A percentile compares a stretch with the other conserved stretches of the same genome.
Evolutionary conservation across 225 moss, liverwort and hornwort species (phyloP).

Genomic region (Pseudisothecium myosuroides): DNA sequence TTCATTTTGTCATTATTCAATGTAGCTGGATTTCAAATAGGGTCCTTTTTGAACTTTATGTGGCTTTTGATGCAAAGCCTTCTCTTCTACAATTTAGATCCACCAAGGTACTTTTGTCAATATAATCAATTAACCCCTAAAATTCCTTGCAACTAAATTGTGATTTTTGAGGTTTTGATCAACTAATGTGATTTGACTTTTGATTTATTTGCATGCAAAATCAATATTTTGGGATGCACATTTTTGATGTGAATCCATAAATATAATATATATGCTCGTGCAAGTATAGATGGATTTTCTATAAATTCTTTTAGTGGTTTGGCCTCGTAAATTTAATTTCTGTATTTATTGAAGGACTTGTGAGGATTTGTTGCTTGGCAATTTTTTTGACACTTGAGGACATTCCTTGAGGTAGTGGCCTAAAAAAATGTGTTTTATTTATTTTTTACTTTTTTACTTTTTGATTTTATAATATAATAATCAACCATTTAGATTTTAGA

Average conservation of each 20-base stretch:
- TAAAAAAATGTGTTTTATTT: neutral
- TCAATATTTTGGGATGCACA: neutral
- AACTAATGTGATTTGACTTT: too few species aligned
- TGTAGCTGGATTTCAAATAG: too few species aligned
- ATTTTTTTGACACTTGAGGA: too few species aligned
- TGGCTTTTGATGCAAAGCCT: too few species aligned
- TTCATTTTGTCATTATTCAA: too few species aligned
- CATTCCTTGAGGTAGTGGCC: neutral
- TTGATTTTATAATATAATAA: neutral
- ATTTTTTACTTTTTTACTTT: neutral
- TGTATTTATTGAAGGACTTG: neutral
- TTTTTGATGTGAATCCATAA: neutral
- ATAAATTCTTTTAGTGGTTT: neutral
- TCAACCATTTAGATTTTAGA: neutral
- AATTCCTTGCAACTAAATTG: too few species aligned
- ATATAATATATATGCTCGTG: accelerated
- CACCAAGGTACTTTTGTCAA: too few species aligned
- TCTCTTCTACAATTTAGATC: too few species aligned
- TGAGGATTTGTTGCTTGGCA: accelerated
- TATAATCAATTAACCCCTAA: too few species aligned
- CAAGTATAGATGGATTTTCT: neutral
- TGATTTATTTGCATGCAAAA: too few species aligned
- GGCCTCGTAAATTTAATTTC: neutral
- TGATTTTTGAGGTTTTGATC: too few species aligned
- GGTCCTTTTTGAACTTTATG: too few species aligned